These are phyloP conservation scores for Fagopyrum esculentum DNA, from an alignment of 148 eudicot species.

Conservation along the genomic window DNA sequence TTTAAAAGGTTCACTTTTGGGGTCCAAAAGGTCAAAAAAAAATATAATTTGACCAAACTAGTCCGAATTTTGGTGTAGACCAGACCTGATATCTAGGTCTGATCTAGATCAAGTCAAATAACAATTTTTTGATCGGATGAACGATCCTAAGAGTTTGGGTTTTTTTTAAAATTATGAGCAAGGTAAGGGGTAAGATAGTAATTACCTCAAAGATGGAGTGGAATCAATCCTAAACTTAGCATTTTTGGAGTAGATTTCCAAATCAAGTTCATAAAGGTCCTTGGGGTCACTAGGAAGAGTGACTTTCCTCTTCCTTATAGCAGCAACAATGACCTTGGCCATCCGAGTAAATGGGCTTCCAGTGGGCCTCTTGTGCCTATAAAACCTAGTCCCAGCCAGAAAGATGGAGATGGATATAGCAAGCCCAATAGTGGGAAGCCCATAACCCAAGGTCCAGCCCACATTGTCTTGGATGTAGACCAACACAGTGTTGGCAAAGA, in stretches of 20 bases:
- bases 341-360: slow-evolving; percentile 74
- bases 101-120: no score
- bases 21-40: no score
- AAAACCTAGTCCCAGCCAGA: slow-evolving; percentile 52
- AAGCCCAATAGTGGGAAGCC: slow-evolving; percentile 64
- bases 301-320: slow-evolving; percentile 41
- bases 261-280: slow-evolving; percentile 55
- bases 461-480: slow-evolving; percentile 83
- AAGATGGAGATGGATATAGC: slow-evolving; percentile 53
- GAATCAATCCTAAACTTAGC: slow-evolving; percentile 51
- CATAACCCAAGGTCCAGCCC: slow-evolving; percentile 81
- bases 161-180: no score
- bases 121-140: no score
- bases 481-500: slow-evolving; percentile 70
- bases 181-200: no score
- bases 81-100: no score
- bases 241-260: slow-evolving; percentile 41
- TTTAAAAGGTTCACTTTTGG: no score
- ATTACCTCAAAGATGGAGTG: slow-evolving; percentile 51
- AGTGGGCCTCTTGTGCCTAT: slow-evolving; percentile 51
- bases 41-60: no score
- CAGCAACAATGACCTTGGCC: slow-evolving; percentile 67
- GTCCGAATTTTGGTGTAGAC: no score
- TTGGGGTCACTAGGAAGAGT: slow-evolving; percentile 49
- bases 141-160: no score